Percentiles rank a stretch among this genome's conserved stretches.
These are phyloP conservation scores for Ogataea kodamae DNA, from an alignment of 805 yeast species.

Conservation along the genomic window DNA sequence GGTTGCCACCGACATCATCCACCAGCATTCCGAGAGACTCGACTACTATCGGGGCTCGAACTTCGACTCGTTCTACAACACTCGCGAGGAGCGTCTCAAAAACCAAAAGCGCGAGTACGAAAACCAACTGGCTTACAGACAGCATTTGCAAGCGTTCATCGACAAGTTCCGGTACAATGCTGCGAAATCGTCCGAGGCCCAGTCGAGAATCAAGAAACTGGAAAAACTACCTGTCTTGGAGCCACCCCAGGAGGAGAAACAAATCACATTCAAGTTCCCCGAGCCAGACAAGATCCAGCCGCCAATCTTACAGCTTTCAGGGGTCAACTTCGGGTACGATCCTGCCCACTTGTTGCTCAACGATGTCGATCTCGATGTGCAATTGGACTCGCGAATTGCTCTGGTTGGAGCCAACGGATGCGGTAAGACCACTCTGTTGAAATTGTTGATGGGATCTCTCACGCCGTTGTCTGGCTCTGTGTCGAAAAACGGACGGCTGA, in stretches of 20 bases:
- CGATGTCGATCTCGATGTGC: slow-evolving; percentile 84
- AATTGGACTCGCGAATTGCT: slow-evolving; percentile 92
- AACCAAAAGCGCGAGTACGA: slow-evolving; percentile 93
- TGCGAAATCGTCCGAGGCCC: slow-evolving; percentile 96
- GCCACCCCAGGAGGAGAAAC: slow-evolving; percentile 90
- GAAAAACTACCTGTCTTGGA: slow-evolving; percentile 92
- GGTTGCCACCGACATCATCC: slow-evolving; percentile 96
- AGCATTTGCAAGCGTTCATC: slow-evolving; percentile 89
- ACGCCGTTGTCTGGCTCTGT: slow-evolving; percentile 76
- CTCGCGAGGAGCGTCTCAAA: slow-evolving; percentile 93
- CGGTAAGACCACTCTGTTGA: slow-evolving; percentile 94
- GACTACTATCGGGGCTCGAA: slow-evolving; percentile 94
- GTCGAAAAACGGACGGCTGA: slow-evolving; percentile 74
- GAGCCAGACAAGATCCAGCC: slow-evolving; percentile 93
- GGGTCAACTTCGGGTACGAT: slow-evolving; percentile 81
- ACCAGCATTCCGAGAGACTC: slow-evolving; percentile 94
- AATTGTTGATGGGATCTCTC: slow-evolving; percentile 75
- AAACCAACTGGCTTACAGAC: slow-evolving; percentile 92
- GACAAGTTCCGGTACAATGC: slow-evolving; percentile 98
- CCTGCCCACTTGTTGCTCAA: slow-evolving; percentile 61
- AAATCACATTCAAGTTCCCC: slow-evolving; percentile 84
- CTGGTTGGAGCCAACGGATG: slow-evolving; percentile 99
- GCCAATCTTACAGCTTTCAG: slow-evolving; percentile 84
- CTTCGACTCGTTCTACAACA: slow-evolving; percentile 88
- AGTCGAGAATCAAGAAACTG: slow-evolving; percentile 93